These are phyloP conservation scores for Leavenworthia alabamica DNA, from an alignment of 345 rosid species.

Conservation along the genomic window DNA sequence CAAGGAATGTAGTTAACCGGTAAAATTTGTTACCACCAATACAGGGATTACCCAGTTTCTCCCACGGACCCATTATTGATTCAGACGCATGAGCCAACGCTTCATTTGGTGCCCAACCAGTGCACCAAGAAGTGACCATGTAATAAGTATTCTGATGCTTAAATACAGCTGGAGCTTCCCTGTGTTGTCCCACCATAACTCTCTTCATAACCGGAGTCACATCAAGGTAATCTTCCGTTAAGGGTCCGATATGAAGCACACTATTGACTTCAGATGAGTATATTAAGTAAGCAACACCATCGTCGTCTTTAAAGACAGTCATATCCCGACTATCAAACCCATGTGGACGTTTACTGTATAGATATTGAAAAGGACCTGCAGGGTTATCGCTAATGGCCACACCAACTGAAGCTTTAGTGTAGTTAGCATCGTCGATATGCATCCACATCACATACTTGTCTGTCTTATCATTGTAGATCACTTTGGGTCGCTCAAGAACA, in stretches of 20 bases:
- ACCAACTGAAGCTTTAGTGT: constrained; percentile 90
- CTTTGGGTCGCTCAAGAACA: constrained; percentile 94
- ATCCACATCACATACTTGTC: constrained; percentile 94
- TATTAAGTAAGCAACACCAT: constrained; percentile 64
- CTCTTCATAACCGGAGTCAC: constrained; percentile 45
- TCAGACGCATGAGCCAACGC: constrained; percentile 81
- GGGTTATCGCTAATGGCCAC: constrained; percentile 67
- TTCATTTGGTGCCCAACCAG: constrained; percentile 98
- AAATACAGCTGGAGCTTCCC: constrained; percentile 91
- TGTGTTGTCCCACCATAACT: constrained; percentile 59
- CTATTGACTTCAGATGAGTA: constrained; percentile 87
- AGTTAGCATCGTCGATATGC: constrained; percentile 88
- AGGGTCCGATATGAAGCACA: constrained; percentile 84
- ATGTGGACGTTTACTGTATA: constrained; percentile 73
- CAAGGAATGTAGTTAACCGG: constrained; percentile 64
- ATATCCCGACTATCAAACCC: constrained; percentile 87
- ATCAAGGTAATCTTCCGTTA: constrained; percentile 64
- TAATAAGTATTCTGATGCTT: constrained; percentile 72
- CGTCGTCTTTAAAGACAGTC: constrained; percentile 87
- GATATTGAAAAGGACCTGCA: constrained; percentile 73
- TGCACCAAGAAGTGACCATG: constrained; percentile 89
- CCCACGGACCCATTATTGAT: constrained; percentile 92
- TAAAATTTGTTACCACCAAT: constrained; percentile 72
- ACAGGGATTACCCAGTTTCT: constrained; percentile 85
- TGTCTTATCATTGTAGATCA: constrained; percentile 62